A percentile compares a stretch with the other conserved stretches of the same genome.
Conservation (phyloP, 148 eudicot species). For the Rhododendron mucronatum region DNA sequence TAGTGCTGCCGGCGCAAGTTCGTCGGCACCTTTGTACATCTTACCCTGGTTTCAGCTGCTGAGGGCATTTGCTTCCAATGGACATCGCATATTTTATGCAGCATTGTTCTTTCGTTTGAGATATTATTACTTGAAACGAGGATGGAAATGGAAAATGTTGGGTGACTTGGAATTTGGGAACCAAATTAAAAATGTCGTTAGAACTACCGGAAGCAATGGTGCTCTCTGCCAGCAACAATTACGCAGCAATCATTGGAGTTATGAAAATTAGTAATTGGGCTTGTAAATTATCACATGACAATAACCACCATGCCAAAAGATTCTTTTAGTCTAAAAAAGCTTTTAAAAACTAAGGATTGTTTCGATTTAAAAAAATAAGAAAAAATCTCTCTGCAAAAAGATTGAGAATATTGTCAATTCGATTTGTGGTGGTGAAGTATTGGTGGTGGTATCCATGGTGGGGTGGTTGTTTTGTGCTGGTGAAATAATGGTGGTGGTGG, state of each 20-base stretch:
- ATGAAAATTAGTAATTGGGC: neutral
- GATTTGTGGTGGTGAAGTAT: too few species aligned
- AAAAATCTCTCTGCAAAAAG: too few species aligned
- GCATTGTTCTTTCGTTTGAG: neutral
- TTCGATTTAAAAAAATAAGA: too few species aligned
- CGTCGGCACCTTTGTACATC: neutral
- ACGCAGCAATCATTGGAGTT: neutral
- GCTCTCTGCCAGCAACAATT: neutral
- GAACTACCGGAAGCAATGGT: too few species aligned
- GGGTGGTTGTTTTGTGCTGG: too few species aligned
- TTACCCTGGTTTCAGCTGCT: neutral
- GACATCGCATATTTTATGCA: neutral
- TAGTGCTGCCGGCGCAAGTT: neutral
- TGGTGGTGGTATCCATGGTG: too few species aligned
- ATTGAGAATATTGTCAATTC: too few species aligned
- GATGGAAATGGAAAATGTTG: neutral
- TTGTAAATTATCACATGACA: neutral
- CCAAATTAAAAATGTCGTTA: neutral
- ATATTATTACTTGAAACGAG: neutral
- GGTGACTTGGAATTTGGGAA: neutral
- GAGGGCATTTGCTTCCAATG: neutral
- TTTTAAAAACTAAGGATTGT: too few species aligned
- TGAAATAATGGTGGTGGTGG: too few species aligned
- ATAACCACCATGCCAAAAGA: neutral
- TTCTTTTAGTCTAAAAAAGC: neutral